phyloP scores from a whole-genome alignment of 306 rosid species.

The Gastrolobium bilobum region DNA sequence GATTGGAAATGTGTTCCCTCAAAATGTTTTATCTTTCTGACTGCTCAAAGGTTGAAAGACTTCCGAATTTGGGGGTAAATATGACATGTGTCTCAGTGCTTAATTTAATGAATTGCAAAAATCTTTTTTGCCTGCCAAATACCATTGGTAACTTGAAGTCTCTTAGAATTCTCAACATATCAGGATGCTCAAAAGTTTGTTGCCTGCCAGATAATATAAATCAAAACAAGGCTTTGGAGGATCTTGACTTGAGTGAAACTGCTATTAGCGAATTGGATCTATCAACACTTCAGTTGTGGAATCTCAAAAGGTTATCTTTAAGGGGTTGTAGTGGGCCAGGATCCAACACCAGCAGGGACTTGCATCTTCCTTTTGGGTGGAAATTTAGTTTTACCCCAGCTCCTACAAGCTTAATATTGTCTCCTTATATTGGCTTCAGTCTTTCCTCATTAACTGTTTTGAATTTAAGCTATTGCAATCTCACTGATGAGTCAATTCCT shows the following conservation, averaged over 20 bases:
- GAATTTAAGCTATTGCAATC: slow-evolving; percentile 39
- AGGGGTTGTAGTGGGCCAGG: slow-evolving; percentile 6
- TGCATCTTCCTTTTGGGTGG: too few species aligned
- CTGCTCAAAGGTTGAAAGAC: slow-evolving; percentile 42
- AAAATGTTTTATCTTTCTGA: slow-evolving; percentile 23
- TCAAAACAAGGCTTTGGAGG: slow-evolving; percentile 44
- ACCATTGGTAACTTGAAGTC: slow-evolving; percentile 44
- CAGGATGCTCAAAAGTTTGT: slow-evolving; percentile 44
- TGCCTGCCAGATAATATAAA: slow-evolving; percentile 35
- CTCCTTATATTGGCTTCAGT: slow-evolving; percentile 34
- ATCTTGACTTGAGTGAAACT: slow-evolving; percentile 15
- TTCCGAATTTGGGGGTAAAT: slow-evolving; percentile 48
- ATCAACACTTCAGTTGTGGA: slow-evolving; percentile 24
- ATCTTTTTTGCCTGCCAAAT: slow-evolving; percentile 36
- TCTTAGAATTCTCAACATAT: slow-evolving; percentile 35
- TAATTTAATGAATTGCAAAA: slow-evolving; percentile 30
- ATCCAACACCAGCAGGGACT: neutral
- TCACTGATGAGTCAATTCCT: slow-evolving; percentile 47
- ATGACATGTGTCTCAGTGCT: slow-evolving; percentile 39
- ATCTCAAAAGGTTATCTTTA: slow-evolving; percentile 6
- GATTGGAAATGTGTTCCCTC: slow-evolving; percentile 37
- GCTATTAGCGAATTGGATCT: slow-evolving; percentile 42
- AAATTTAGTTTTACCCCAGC: too few species aligned
- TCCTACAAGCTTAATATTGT: slow-evolving; percentile 18
- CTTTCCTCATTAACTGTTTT: slow-evolving; percentile 18